phyloP scores from a whole-genome alignment of 257 asterid genomes.

The Dorcoceras hygrometricum region DNA sequence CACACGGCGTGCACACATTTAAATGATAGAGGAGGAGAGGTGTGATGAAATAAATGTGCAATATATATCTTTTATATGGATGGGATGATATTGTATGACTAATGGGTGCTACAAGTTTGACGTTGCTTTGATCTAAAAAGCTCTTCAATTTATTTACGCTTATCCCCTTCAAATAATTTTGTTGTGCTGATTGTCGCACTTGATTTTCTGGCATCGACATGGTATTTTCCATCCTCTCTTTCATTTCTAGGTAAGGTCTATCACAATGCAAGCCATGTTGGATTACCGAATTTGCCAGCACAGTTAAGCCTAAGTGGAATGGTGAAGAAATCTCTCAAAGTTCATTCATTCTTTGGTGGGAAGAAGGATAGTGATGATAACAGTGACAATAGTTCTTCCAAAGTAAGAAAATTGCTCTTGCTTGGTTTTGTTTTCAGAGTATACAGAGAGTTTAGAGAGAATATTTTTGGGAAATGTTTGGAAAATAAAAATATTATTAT shows the following conservation, averaged over 20 bases:
- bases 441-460: background rate
- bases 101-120: background rate
- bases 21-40: background rate
- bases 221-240: conserved; percentile 18
- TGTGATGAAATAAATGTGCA: background rate
- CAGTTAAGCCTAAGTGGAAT: conserved; percentile 34
- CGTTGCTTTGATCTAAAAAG: background rate
- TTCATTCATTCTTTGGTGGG: conserved; percentile 77
- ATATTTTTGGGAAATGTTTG: background rate
- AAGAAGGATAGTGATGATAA: conserved; percentile 59
- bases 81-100: too few relatives aligned
- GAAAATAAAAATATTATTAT: too few relatives aligned
- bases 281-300: conserved; percentile 28
- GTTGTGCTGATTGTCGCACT: background rate
- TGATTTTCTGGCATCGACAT: conserved; percentile 1
- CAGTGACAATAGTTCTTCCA: conserved; percentile 56
- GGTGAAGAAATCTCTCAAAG: conserved; percentile 43
- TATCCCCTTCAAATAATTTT: background rate
- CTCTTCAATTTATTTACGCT: background rate
- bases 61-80: too few relatives aligned
- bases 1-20: background rate
- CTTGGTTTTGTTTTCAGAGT: conserved; percentile 1
- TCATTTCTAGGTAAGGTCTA: conserved; percentile 34
- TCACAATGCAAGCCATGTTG: conserved; percentile 28
- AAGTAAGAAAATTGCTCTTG: conserved; percentile 41